Conservation (phyloP, 257 asterid genomes). For the Solanum lignicaule region DNA sequence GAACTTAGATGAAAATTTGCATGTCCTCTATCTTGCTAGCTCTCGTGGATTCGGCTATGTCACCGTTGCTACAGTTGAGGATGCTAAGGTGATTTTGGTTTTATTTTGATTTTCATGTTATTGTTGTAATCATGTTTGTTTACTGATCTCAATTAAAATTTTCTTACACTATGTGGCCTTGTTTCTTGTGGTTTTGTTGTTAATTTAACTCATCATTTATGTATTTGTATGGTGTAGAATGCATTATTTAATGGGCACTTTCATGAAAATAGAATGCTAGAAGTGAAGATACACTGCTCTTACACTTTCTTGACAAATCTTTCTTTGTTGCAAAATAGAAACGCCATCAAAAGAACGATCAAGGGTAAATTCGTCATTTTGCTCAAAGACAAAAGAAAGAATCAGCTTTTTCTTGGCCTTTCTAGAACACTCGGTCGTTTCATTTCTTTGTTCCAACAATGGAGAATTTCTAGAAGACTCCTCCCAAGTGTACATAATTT, state of each 20-base stretch:
- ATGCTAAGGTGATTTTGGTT: constrained; percentile 60
- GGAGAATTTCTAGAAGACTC: neutral
- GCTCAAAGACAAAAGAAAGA: too few relatives aligned
- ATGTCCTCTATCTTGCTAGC: neutral
- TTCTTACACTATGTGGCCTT: too few relatives aligned
- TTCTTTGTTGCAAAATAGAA: too few relatives aligned
- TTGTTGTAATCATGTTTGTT: neutral
- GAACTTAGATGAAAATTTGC: too few relatives aligned
- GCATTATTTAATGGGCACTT: constrained; percentile 68
- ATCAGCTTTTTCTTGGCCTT: too few relatives aligned
- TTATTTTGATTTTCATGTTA: neutral
- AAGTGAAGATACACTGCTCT: constrained; percentile 56
- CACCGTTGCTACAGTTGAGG: constrained; percentile 65
- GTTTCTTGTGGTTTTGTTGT: neutral
- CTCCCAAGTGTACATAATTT: neutral
- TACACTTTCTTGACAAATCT: neutral
- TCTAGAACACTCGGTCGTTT: too few relatives aligned
- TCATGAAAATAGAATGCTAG: constrained; percentile 78
- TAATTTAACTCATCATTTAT: neutral
- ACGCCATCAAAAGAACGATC: too few relatives aligned
- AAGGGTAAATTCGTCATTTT: too few relatives aligned
- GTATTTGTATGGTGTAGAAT: constrained; percentile 31
- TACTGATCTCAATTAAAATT: neutral
- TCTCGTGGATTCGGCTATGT: constrained; percentile 98
- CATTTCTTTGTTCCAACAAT: too few relatives aligned